Base-by-base conservation (phyloP, 2,329 filamentous ascomycete genomes). In the Talaromyces piceae region DNA sequence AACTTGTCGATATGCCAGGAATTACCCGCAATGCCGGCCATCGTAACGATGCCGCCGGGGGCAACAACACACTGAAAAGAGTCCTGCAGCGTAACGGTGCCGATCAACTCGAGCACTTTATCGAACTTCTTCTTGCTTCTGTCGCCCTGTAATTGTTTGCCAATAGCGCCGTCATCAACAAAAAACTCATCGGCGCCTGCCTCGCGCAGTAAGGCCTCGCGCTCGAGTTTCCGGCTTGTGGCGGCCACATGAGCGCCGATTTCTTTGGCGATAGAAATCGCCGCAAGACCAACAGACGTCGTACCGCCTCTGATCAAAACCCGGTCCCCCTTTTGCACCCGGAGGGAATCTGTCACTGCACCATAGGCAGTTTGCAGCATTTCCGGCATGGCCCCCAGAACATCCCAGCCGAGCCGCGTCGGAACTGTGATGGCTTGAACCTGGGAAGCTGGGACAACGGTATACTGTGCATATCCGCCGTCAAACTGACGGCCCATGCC, bases 291-390 rank as follows among this genome's bases (percentile, higher is more conserved):
- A 11, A 77, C 69, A 48, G 67, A 71, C 12, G 73, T 75, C 3
- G 76, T 77, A 0, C 73, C 74, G 2, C 76, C 75, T 4, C 75
- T 63, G n/a, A 78, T 64, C n/a, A 78, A 61, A 47, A 78, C 51
- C 12, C 63, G 67, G 9, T 78, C 73, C 0, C 67, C 69, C 9
- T 63, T 58, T 44, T 65, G 49, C 18, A 77, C 47, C 41, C 64
- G 59, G 44, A 78, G 57, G 3, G 64, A 59, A 43, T 60, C 63
- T n/a, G 70, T 67, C 31, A 78, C 53, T 5, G 66, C 65, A 1
- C 75, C 75, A 58, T 69, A 77, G 1, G 75, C 70, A 2, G 75
- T 77, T 61, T 77, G 74, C 53, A 78, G 52, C 74, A 78, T 77
- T 60, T 77, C 75, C 2, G 74, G 74, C 48, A 75, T 61, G 1